Evolutionary conservation across 352 stramenopile genomes (phyloP), one percentile per base, ranked within the genome.

Genomic region (Halophytophthora polymorphica): DNA sequence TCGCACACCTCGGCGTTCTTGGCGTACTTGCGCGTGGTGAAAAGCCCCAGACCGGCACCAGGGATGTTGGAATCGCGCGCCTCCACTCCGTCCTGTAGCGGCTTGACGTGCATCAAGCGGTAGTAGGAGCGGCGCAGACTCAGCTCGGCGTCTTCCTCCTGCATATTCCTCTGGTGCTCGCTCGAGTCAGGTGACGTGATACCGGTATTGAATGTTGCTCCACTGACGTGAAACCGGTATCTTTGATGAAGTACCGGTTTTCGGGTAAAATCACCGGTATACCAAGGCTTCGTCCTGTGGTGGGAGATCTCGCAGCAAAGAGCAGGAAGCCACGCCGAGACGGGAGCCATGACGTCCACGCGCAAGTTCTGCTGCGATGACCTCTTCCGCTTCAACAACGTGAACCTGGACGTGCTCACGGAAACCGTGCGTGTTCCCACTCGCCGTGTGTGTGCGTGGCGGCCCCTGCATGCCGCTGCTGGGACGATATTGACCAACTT

Each of bases 301-400:
- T n/a, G n/a, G n/a, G n/a, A n/a, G 33, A 37, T 37, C 40, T 15
- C 15, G 36, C 13, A 42, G 34, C 35, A 18, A 46, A 14, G 25
- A 19, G 36, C 35, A 45, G 13, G 21, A 48, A 21, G 23, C 35
- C 42, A 38, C 12, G 14, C 39, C 19, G 18, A 45, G 42, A 12
- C 23, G 17, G 19, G n/a, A 34, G 41, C 12, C 50, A 98, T 98
- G 95, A 98, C 95, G 22, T 98, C 95, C 28, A 91, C 96, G 45
- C 73, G 96, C 50, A 94, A 92, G 57, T 98, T 99, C 66, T 75
- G 80, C 53, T 98, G 97, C 78, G 86, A 98, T 43, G 97, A 99
- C 73, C 76, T 99, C 48, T 96, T 99, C 56, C 87, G 88, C 45
- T 99, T 99, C 76, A 99, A 99, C 70, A 98, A 98, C 45, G 90